Conservation (phyloP, 345 rosid genomes). For the Acer yangbiense region DNA sequence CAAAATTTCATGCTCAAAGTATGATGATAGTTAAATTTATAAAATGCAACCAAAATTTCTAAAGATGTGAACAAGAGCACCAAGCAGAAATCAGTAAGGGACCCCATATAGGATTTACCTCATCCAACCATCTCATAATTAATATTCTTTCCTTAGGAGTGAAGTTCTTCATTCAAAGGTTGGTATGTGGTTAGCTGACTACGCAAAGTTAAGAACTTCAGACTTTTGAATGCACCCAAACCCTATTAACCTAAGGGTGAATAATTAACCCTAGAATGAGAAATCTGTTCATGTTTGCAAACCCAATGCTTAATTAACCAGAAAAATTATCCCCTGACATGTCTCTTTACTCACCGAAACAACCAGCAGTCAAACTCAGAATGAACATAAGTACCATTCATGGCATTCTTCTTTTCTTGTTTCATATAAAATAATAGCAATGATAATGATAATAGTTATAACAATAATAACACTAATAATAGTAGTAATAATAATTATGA, state of each 20-base stretch:
- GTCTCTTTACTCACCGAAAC: not conserved
- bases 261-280: not conserved
- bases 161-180: not conserved
- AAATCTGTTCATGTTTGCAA: not conserved
- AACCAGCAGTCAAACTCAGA: not conserved
- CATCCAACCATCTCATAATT: not conserved
- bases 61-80: not conserved
- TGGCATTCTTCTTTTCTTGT: not conserved
- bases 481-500: no score
- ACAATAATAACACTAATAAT: no score
- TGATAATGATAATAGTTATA: no score
- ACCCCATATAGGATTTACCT: not conserved
- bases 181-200: not conserved
- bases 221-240: not conserved
- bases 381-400: not conserved
- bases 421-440: not conserved
- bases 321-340: not conserved
- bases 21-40: not conserved
- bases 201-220: not conserved
- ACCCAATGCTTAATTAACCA: not conserved
- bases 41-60: not conserved
- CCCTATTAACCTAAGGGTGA: not conserved
- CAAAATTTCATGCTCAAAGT: not conserved
- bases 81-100: slow-evolving; percentile 5
- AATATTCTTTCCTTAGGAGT: not conserved